Evolutionary conservation across 768 basidiomycete species (phyloP), one percentile per base, ranked within the genome.

Genomic region (Suillus lakei): DNA sequence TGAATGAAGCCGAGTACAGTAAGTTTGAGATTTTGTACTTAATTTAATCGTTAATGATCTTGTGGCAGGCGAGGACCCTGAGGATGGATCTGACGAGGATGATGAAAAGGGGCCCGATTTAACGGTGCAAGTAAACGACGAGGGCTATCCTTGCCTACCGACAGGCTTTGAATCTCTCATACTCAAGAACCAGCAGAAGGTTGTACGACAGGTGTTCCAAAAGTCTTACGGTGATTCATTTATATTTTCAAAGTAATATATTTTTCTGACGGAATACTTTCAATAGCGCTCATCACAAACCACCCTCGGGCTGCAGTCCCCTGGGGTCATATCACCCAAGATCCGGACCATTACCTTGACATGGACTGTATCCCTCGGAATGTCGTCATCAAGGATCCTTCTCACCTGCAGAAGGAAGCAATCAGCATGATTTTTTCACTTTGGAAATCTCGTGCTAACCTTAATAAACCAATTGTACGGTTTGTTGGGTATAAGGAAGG

Each of bases 111-210:
- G 15, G 48, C 23, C 48, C 5, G 6, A 48, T 48, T 48, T 48
- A 48, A 48, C 13, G 0, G 23, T 48, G 48, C 5, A 48, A 1
- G 48, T 48, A 2, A 2, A 48, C 2, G 23, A 48, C 15, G 48
- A 48, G 48, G 48, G 23, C 13, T 26, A 48, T 48, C 23, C 48
- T 48, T 26, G 23, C 48, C 48, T 48, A 48, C 13, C 23, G 2
- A 26, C 48, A 48, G 48, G 48, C 12, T 48, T 48, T 48, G 48
- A 26, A 48, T 44, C 44, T n/a, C 44, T 44, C 60, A 61, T 30
- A 4, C 60, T 61, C 60, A 61, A 61, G n/a, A 36, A 44, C 15
- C 60, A 61, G 41, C 41, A 61, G 41, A 16, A 26, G 21, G 26
- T 61, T 4, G 23, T 61, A 5, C 5, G 23, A 30, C 21, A 61